These are phyloP conservation scores for Skeletonema menzelii DNA, from an alignment of 108 stramenopile species.

Conservation along the genomic window DNA sequence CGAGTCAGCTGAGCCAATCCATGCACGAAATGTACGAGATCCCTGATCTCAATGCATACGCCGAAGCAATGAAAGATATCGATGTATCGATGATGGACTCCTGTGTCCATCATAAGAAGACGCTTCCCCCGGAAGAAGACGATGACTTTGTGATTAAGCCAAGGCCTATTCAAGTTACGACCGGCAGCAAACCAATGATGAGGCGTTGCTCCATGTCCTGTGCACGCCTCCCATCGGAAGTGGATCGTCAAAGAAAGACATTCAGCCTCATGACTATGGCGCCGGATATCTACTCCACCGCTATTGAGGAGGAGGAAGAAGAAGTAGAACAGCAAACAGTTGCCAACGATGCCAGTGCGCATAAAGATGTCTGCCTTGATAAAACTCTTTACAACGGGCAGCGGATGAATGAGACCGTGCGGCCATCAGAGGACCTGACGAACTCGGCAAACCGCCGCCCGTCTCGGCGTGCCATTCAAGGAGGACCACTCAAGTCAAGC, in stretches of 20 bases:
- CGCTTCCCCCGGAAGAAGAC: background rate
- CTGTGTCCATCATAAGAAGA: too few species aligned
- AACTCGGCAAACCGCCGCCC: background rate
- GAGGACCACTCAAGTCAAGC: background rate
- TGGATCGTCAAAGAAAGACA: background rate
- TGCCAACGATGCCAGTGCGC: background rate
- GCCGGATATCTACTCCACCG: background rate
- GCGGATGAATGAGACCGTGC: too few species aligned
- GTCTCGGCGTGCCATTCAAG: background rate
- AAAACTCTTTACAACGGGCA: background rate
- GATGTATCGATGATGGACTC: too few species aligned
- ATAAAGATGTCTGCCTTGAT: background rate
- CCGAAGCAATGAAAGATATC: background rate
- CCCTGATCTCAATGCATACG: background rate
- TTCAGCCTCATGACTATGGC: background rate
- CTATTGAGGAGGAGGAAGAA: background rate
- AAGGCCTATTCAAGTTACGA: background rate
- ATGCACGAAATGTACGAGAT: background rate
- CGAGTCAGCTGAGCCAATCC: background rate
- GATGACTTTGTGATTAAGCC: background rate
- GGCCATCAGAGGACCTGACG: background rate
- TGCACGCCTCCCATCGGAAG: background rate
- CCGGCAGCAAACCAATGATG: background rate
- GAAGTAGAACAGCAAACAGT: background rate
- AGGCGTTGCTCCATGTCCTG: background rate